Base-by-base conservation (phyloP, 2,329 filamentous ascomycete species). In the Fusarium avenaceum region DNA sequence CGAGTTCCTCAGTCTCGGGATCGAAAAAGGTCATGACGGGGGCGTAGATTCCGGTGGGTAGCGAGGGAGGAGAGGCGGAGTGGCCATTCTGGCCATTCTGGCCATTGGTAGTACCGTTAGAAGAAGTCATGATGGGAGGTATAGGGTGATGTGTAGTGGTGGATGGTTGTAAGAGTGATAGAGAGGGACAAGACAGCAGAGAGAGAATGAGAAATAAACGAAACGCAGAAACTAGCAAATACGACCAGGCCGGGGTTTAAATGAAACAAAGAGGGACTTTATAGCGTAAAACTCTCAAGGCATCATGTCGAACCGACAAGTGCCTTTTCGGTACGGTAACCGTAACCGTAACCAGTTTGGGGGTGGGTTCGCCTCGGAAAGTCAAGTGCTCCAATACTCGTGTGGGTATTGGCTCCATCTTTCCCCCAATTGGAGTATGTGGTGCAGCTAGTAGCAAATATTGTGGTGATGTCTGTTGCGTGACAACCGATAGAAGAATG, bases 21-120 rank as follows among this genome's bases (percentile, higher is more conserved):
- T 95, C 84, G 83, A 97, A 97, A 79, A 97, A 96, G 74, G 93
- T 96, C 89, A 96, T 93, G 63, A 92, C 95, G 26, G 93, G 93
- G 63, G 92, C 92, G 80, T 96, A 96, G 77, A 96, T 94, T 77
- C 93, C 92, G 75, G 90, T 90, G 44, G 91, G 90, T 56, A 96
- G 87, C 67, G 90, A 85, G 60, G 85, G 81, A 65, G 81, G 81
- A 19, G 80, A 67, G 67, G 79, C 76, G 19, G 63, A 33, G 19
- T 67, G 62, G 57, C 72, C 72, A 57, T 74, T 74, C 33, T 72
- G 49, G 30, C 68, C 70, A 43, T 72, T 72, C 33, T 72, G 49
- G 30, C 68, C 70, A 43, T 72, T 72, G 54, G 50, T 42, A 39
- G 26, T 43, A 55, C 61, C 67, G 47, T 62, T 72, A 38, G 73